Conservation (phyloP, 768 basidiomycete species). For the Rhizopogon vulgaris region DNA sequence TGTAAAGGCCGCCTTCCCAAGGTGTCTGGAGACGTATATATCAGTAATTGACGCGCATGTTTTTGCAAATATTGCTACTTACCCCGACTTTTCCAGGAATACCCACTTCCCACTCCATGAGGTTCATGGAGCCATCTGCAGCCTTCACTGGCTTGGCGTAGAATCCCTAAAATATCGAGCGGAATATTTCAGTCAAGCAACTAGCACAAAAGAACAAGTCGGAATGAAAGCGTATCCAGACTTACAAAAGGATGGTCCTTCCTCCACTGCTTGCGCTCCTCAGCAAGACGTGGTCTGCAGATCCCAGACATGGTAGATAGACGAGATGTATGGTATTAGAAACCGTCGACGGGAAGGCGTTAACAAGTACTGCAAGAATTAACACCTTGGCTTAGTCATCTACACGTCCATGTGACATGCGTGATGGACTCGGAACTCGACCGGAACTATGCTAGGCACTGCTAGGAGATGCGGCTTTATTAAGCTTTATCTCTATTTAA, state of each 20-base stretch:
- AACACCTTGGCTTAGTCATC: not conserved
- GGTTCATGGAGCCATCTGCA: conserved; percentile 88
- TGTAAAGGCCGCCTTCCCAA: conserved; percentile 97
- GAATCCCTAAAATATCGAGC: conserved; percentile 65
- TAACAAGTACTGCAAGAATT: too few relatives aligned
- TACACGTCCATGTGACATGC: not conserved
- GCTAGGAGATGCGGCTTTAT: too few relatives aligned
- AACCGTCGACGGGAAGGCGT: not conserved
- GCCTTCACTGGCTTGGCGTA: conserved; percentile 91
- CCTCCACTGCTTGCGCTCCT: conserved; percentile 98
- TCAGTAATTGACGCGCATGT: conserved; percentile 8
- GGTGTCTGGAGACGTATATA: conserved; percentile 56
- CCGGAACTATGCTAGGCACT: too few relatives aligned
- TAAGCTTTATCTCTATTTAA: too few relatives aligned
- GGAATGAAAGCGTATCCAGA: conserved; percentile 12
- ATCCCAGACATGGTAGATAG: conserved; percentile 73
- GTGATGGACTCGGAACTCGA: too few relatives aligned
- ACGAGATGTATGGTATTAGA: not conserved
- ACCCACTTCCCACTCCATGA: conserved; percentile 98
- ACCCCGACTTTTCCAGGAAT: conserved; percentile 92
- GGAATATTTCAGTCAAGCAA: not conserved
- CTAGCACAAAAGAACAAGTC: conserved; percentile 1
- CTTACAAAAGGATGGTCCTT: conserved; percentile 98
- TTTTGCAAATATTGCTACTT: conserved; percentile 28
- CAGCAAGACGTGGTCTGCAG: conserved; percentile 85